Evolutionary conservation across 2,329 filamentous ascomycete genomes (phyloP).

Genomic region (Fusarium nodosum): DNA sequence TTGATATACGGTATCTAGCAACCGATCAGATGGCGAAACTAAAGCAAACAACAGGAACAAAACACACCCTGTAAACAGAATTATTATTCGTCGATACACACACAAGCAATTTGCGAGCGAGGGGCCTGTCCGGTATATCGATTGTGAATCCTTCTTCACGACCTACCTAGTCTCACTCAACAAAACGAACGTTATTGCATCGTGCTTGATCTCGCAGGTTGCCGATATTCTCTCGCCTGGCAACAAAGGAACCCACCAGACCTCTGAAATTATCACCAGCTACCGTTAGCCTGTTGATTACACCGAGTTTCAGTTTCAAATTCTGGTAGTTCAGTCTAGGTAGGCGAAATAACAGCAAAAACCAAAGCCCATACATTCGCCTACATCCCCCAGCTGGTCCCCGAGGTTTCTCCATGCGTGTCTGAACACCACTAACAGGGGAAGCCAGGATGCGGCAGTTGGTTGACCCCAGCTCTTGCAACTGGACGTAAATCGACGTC

Average conservation of each 20-base stretch:
- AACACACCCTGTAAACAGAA: not conserved
- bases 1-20: constrained; percentile 5
- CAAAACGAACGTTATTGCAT: not conserved
- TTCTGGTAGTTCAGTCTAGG: constrained; percentile 14
- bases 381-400: not conserved
- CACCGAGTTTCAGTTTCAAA: constrained; percentile 1
- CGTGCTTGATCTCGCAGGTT: not conserved
- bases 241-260: not conserved
- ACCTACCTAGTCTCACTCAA: not conserved
- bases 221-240: not conserved
- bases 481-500: constrained; percentile 22
- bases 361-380: not conserved
- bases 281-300: not conserved
- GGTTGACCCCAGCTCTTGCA: constrained; percentile 19
- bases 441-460: constrained; percentile 16
- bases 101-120: not conserved
- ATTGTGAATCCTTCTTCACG: not conserved
- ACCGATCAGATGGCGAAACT: not conserved
- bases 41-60: not conserved
- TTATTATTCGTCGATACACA: not conserved
- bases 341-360: not conserved
- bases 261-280: not conserved
- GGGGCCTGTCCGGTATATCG: not conserved
- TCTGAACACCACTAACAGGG: not conserved
- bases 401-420: constrained; percentile 4